Evolutionary conservation across 148 eudicot species (phyloP), one percentile per base, ranked within the genome.

Genomic region (Simmondsia chinensis): DNA sequence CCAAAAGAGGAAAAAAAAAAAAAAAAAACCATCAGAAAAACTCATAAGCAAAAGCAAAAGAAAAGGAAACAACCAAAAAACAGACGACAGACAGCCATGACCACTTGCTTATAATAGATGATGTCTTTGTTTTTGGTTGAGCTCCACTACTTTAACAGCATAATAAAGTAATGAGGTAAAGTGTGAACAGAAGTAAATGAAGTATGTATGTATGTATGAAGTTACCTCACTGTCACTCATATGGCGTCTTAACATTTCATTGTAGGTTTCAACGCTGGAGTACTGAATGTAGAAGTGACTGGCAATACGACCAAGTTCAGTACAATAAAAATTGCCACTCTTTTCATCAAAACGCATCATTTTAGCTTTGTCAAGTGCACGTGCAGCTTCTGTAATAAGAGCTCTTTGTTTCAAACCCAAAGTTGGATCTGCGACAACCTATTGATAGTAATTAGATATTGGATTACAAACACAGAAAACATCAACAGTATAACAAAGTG

Each of bases 311-410:
- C 99, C 99, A 66, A 93, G 95, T 71, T 93, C 99, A 12, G 99
- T 93, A 52, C 99, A 86, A 53, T 82, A 93, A 52, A 93, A 93
- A 54, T 93, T 93, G 53, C 99, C 96, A 50, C 99, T 93, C 75
- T 93, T 93, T 63, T 93, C 99, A 66, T 93, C 99, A 71, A 86
- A 93, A 27, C 99, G 96, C 96, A 93, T 82, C 99, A 93, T 93
- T 72, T 93, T 93, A 33, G 99, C 99, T 66, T 80, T 93, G 69
- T 93, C 99, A 33, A 93, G 94, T 39, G 89, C 66, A 39, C 99
- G 94, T 25, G 99, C 99, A 61, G 96, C 99, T 65, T 93, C 99
- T 28, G 77, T 58, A 48, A 93, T 71, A 45, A 93, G 78, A 29
- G 85, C 65, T 67, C 94, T 86, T 79, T 93, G 99, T 63, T 93